Evolutionary conservation across 225 moss, liverwort and hornwort genomes (phyloP).

Genomic region (Pleurozium schreberi): DNA sequence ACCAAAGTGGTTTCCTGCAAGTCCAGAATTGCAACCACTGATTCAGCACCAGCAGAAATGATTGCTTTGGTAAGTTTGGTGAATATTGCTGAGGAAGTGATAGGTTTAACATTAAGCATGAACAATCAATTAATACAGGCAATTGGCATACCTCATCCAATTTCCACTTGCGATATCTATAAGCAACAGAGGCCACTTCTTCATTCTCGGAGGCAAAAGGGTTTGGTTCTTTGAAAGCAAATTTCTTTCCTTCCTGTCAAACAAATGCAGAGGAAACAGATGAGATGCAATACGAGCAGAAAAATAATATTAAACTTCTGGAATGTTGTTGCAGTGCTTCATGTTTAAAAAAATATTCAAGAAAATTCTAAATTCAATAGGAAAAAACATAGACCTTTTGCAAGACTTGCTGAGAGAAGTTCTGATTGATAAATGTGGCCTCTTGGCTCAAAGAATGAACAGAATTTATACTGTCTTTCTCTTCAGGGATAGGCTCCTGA

Average conservation of each 20-base stretch:
- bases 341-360: not conserved
- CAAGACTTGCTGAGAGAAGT: constrained; percentile 93
- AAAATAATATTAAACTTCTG: not conserved
- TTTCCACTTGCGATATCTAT: constrained; percentile 98
- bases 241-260: constrained; percentile 81
- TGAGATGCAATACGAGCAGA: not conserved
- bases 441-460: constrained; percentile 94
- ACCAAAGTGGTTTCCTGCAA: constrained; percentile 89
- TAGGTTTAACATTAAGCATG: not conserved
- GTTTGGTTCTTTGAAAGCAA: constrained; percentile 87
- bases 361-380: not conserved
- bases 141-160: constrained; percentile 62
- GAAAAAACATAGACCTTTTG: constrained; percentile 46
- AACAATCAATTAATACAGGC: not conserved
- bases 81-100: not conserved
- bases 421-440: constrained; percentile 97
- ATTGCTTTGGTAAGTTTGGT: too few relatives aligned
- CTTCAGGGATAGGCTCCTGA: constrained; percentile 93
- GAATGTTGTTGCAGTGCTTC: not conserved
- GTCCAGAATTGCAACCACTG: not conserved
- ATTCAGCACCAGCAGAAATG: not conserved
- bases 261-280: not conserved
- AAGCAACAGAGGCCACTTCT: constrained; percentile 94
- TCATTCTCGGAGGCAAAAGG: constrained; percentile 96
- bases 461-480: constrained; percentile 97